Conservation (phyloP, 805 yeast species). For the Candida nonsorbophila region DNA sequence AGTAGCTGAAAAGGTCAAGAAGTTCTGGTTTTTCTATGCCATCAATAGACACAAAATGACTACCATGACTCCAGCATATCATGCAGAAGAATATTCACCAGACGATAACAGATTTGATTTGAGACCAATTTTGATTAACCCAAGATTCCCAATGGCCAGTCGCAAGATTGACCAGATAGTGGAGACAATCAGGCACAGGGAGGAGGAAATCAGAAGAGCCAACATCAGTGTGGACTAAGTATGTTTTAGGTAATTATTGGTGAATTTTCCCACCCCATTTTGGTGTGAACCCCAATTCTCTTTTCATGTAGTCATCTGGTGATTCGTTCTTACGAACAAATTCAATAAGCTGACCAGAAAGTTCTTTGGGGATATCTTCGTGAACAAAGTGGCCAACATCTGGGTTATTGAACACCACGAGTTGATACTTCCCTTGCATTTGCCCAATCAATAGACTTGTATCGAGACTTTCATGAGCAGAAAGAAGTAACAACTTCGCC, state of each 20-base stretch:
- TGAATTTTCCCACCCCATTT: conserved; percentile 34
- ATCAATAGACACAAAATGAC: conserved; percentile 96
- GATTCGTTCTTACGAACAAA: conserved; percentile 43
- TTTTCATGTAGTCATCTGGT: conserved; percentile 24
- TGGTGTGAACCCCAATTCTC: conserved; percentile 26
- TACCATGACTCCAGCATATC: conserved; percentile 94
- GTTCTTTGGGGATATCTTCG: conserved; percentile 75
- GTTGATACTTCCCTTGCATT: conserved; percentile 96
- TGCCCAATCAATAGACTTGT: conserved; percentile 87
- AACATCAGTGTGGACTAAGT: conserved; percentile 43
- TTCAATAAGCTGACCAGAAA: conserved; percentile 51
- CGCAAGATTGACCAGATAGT: conserved; percentile 82
- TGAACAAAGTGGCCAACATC: conserved; percentile 88
- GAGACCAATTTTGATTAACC: conserved; percentile 91
- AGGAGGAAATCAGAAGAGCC: conserved; percentile 17
- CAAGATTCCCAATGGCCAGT: conserved; percentile 85
- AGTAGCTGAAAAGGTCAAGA: conserved; percentile 87
- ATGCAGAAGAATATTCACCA: conserved; percentile 97
- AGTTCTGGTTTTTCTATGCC: conserved; percentile 90
- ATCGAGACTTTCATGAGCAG: conserved; percentile 88
- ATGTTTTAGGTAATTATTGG: conserved; percentile 5
- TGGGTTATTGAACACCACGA: conserved; percentile 58
- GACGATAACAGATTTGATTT: conserved; percentile 96
- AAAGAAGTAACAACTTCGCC: conserved; percentile 70
- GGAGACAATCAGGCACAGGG: conserved; percentile 43